Conservation (phyloP, 2,329 filamentous ascomycete species). For the Cercospora sesami region DNA sequence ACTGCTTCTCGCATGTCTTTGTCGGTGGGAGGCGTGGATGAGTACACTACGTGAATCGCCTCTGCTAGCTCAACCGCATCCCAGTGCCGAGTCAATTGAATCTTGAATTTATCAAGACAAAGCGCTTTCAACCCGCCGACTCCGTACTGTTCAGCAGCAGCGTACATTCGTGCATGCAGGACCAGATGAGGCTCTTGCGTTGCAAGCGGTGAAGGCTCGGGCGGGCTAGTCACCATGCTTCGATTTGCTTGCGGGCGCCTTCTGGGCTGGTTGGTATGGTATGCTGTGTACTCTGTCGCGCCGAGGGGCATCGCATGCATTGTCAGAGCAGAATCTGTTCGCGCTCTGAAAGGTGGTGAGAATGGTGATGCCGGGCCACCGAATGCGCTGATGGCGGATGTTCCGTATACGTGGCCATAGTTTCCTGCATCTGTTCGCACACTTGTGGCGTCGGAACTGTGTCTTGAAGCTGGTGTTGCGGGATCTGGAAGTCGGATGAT, state of each 20-base stretch:
- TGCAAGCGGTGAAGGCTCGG: conserved; percentile 29
- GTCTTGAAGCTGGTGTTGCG: conserved; percentile 7
- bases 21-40: conserved; percentile 32
- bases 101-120: conserved; percentile 32
- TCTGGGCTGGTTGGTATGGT: conserved; percentile 8
- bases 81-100: conserved; percentile 30
- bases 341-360: conserved; percentile 12
- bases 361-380: conserved; percentile 25
- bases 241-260: conserved; percentile 16
- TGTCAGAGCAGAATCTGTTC: conserved; percentile 27
- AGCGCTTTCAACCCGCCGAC: conserved; percentile 31
- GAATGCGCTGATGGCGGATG: conserved; percentile 31
- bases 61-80: conserved; percentile 34
- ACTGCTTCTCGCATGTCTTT: conserved; percentile 38
- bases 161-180: conserved; percentile 33
- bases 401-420: conserved; percentile 32
- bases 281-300: conserved; percentile 17
- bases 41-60: conserved; percentile 35
- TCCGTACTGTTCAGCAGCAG: conserved; percentile 30
- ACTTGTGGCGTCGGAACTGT: conserved; percentile 27
- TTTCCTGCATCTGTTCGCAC: conserved; percentile 26
- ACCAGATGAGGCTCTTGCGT: conserved; percentile 25
- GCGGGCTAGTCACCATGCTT: conserved; percentile 21
- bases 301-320: conserved; percentile 28
- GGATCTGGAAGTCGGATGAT: conserved; percentile 13